phyloP scores from a whole-genome alignment of 2,329 filamentous ascomycete genomes.

The Apiospora phragmitis region DNA sequence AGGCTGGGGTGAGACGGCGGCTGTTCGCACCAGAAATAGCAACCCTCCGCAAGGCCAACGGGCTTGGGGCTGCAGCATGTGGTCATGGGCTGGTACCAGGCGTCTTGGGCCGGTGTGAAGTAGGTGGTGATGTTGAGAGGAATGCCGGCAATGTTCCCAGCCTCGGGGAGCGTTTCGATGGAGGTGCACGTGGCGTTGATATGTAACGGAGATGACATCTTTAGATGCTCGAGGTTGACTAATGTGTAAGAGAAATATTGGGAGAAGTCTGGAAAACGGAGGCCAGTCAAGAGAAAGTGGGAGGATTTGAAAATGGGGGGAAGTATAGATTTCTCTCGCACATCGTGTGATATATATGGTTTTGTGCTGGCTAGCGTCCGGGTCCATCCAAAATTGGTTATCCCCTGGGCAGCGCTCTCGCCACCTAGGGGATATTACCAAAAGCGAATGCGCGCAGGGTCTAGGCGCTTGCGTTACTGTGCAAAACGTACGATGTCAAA shows the following conservation, averaged over 20 bases:
- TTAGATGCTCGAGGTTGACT: not conserved
- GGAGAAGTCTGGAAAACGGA: not conserved
- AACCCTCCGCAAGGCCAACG: not conserved
- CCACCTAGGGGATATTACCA: too few species aligned
- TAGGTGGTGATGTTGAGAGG: slow-evolving; percentile 6
- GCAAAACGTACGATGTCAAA: too few species aligned
- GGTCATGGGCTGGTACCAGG: not conserved
- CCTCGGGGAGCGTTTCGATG: not conserved
- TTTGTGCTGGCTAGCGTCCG: not conserved
- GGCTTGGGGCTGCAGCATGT: not conserved
- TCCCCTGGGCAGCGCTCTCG: not conserved
- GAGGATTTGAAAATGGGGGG: not conserved
- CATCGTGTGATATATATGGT: not conserved
- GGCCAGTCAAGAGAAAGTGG: not conserved
- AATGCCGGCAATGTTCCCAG: not conserved
- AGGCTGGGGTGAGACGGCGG: not conserved
- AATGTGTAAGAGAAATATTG: not conserved
- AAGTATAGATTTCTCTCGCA: not conserved
- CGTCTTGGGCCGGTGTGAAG: not conserved
- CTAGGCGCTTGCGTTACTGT: too few species aligned
- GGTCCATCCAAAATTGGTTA: not conserved
- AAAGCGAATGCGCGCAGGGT: not conserved
- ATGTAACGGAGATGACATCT: not conserved
- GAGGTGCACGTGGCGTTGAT: slow-evolving; percentile 7
- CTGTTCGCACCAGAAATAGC: slow-evolving; percentile 10